These are phyloP conservation scores for Rhizopus arrhizus DNA, from an alignment of 371 early-diverging fungal genomes.

Conservation along the genomic window DNA sequence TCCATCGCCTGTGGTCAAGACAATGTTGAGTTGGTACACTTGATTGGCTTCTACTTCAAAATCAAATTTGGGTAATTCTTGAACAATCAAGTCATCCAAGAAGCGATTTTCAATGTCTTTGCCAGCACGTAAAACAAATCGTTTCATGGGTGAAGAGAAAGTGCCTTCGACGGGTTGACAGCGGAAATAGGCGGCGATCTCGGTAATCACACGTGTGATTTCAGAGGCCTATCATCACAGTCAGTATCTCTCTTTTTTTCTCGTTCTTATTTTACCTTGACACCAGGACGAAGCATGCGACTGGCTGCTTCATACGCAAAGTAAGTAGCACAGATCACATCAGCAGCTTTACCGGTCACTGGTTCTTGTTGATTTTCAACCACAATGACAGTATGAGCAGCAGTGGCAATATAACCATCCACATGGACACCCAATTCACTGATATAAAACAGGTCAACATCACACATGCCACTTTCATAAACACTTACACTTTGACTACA, in stretches of 20 bases:
- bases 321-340: constrained; percentile 82
- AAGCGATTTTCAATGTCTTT: constrained; percentile 85
- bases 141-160: constrained; percentile 78
- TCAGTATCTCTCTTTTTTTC: neutral
- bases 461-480: neutral
- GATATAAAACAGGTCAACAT: constrained; percentile 4
- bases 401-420: constrained; percentile 89
- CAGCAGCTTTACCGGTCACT: constrained; percentile 74
- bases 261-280: constrained; percentile 36
- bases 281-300: constrained; percentile 83
- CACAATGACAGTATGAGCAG: constrained; percentile 84
- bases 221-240: constrained; percentile 56
- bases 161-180: constrained; percentile 88
- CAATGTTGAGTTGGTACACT: constrained; percentile 81
- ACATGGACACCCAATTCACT: constrained; percentile 91
- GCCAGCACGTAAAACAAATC: constrained; percentile 82
- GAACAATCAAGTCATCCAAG: constrained; percentile 68
- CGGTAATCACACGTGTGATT: constrained; percentile 76
- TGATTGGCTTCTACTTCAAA: constrained; percentile 82
- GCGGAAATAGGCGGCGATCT: constrained; percentile 78
- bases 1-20: constrained; percentile 84
- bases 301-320: constrained; percentile 78
- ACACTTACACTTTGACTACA: constrained; percentile 79
- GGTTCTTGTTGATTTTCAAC: constrained; percentile 64
- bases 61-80: constrained; percentile 56